Percentiles rank a stretch among this genome's conserved stretches.
Conservation (phyloP, 208 protist species). For the Leishmania turanica region DNA sequence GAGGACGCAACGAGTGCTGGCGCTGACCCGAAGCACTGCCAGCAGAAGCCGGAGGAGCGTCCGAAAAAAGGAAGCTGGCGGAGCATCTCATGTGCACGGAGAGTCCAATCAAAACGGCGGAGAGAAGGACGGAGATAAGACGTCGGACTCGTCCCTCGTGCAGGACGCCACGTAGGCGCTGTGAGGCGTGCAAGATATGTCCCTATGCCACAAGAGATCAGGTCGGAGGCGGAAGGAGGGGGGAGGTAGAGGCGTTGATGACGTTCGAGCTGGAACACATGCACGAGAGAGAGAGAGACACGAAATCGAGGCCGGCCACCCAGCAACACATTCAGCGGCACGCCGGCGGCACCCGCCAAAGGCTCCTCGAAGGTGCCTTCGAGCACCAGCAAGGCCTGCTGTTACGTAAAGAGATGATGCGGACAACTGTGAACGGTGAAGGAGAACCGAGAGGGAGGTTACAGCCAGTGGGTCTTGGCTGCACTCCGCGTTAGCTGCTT, state of each 20-base stretch:
- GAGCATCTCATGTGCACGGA: slow-evolving; percentile 4
- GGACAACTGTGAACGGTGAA: not conserved
- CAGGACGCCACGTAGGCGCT: not conserved
- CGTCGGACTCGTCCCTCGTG: not conserved
- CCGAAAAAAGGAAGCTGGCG: slow-evolving; percentile 8
- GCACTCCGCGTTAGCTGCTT: not conserved
- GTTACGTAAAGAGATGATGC: not conserved
- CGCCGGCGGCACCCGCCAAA: too few relatives aligned
- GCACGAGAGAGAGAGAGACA: not conserved
- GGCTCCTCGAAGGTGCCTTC: too few relatives aligned
- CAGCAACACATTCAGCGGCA: not conserved
- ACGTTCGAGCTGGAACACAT: not conserved
- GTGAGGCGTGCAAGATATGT: not conserved
- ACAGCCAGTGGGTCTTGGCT: not conserved
- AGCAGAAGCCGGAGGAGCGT: not conserved
- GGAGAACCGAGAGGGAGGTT: not conserved
- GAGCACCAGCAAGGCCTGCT: not conserved
- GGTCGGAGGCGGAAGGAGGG: not conserved
- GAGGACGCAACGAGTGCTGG: not conserved
- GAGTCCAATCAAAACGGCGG: not conserved
- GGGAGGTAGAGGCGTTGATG: not conserved
- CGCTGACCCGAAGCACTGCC: not conserved
- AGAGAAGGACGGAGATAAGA: not conserved
- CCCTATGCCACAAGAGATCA: not conserved
- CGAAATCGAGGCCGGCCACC: not conserved